Base-by-base conservation (phyloP, 148 eudicot species). In the Arbutus unedo region DNA sequence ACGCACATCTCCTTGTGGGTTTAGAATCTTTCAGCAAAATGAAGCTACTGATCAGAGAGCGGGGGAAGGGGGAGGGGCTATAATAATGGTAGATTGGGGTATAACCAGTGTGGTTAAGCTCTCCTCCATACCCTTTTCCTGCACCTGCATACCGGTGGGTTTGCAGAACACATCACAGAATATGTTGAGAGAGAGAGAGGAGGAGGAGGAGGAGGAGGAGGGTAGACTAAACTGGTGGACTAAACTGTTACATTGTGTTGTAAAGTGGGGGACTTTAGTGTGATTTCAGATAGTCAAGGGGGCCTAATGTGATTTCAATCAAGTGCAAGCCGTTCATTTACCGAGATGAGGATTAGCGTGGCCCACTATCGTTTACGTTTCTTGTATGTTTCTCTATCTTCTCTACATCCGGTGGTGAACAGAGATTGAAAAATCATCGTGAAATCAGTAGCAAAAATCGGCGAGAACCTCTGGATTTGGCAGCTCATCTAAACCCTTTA, bases 341-440 rank as follows among this genome's bases (percentile, higher is more conserved):
- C 47, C 71, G 59, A 50, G 75, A 80, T 67, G 60, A 67, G 76
- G 82, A 80, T 80, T 49, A 60, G 67, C 49, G 16, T 80, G 82
- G 82, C 74, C 82, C 60, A 80, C 82, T 18, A 18, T 23, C 10
- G 70, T 10, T 3, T 64, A 21, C 4, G 6, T 47, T 48, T 44
- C 21, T 23, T n/a, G 59, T 64, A 48, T 48, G 19, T 2, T 59
- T 60, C 81, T 62, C 3, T 14, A 13, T 25, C 18, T 8, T 49
- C 45, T 18, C 68, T 62, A 31, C 21, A 25, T 60, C 67, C 67
- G 67, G 54, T 9, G 54, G 54, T 51, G 11, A 51, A 51, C 11
- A 51, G 11, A 51, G 54, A 13, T 51, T 51, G 54, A 9, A 51
- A 51, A 51, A 51, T 51, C 54, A 51, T 51, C 54, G 3, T 60